Conservation (phyloP, 2,329 filamentous ascomycete species). For the Thielaviopsis euricoi region DNA sequence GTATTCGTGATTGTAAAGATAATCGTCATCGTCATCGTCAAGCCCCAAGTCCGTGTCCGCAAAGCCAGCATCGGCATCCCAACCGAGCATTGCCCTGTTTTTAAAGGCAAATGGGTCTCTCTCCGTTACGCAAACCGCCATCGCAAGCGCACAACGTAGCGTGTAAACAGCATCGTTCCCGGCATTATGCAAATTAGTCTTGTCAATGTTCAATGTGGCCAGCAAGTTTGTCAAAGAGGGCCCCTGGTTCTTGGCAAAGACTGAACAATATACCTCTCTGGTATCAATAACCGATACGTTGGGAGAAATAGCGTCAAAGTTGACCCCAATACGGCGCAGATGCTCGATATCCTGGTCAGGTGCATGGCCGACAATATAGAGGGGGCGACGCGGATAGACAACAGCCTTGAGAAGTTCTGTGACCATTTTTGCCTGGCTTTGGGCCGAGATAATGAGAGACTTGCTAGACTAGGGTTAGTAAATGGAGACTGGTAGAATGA, state of each 20-base stretch:
- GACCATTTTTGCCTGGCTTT: constrained; percentile 34
- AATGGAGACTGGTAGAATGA: constrained; percentile 9
- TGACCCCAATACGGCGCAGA: constrained; percentile 47
- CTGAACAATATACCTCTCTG: constrained; percentile 48
- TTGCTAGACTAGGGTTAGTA: background rate
- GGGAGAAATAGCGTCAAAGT: constrained; percentile 28
- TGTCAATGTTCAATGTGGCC: constrained; percentile 42
- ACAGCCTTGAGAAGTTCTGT: background rate
- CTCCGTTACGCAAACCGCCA: background rate
- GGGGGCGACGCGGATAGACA: background rate
- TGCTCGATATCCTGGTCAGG: constrained; percentile 50
- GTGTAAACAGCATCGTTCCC: constrained; percentile 78
- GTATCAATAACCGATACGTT: constrained; percentile 54
- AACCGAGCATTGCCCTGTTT: background rate
- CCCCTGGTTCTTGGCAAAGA: constrained; percentile 34
- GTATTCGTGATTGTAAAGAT: too few relatives aligned
- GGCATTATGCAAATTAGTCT: constrained; percentile 63
- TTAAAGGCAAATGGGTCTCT: background rate
- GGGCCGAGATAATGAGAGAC: constrained; percentile 17
- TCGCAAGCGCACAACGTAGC: constrained; percentile 51
- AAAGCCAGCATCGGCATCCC: background rate
- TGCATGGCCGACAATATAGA: constrained; percentile 58
- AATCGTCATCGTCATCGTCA: too few relatives aligned
- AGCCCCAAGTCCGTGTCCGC: too few relatives aligned
- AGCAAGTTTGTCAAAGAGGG: constrained; percentile 47